Evolutionary conservation across 208 protist genomes (phyloP), one percentile per base, ranked within the genome.

Genomic region (Acanthamoeba comandoni): DNA sequence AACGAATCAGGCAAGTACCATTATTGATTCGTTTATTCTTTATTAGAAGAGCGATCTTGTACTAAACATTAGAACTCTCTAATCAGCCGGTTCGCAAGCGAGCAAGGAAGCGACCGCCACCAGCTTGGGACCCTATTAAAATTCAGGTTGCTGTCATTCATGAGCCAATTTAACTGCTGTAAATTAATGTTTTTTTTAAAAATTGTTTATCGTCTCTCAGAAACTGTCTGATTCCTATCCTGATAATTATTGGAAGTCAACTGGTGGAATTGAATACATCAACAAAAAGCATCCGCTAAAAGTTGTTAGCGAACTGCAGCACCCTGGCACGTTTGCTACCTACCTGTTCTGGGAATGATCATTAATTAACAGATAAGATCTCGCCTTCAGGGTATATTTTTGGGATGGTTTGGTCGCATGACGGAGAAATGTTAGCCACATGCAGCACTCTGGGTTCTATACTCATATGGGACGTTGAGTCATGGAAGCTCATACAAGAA

Each of bases 401-500:
- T 39, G 80, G 58, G 35, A 88, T 88, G 80, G 80, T 71, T 35
- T 88, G 80, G 80, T 71, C 80, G 9, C 67, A 62, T n/a, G 80
- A 65, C n/a, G 80, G 80, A 1, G 26, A 26, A 2, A 88, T 88
- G 2, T 24, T 88, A 49, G 80, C 80, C 5, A 88, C 80, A 24
- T 88, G 80, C 29, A 60, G 43, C 43, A 88, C 24, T 43, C 60
- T 71, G 24, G 80, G 80, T 2, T 71, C 80, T 5, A 71, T 88
- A 0, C 53, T 55, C 3, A 31, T 88, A 39, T 88, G 80, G 80
- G 80, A 88, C 58, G 57, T 62, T 24, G 43, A 31, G n/a, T 60
- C 80, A 15, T 88, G 80, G 80, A 65, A 65, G 58, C 80, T 88
- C 58, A 69, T 88, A 4, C 80, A 88, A 43, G 80, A 88, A n/a